Conservation (phyloP, 164 flowering plant species). For the Dillenia turbinata region DNA sequence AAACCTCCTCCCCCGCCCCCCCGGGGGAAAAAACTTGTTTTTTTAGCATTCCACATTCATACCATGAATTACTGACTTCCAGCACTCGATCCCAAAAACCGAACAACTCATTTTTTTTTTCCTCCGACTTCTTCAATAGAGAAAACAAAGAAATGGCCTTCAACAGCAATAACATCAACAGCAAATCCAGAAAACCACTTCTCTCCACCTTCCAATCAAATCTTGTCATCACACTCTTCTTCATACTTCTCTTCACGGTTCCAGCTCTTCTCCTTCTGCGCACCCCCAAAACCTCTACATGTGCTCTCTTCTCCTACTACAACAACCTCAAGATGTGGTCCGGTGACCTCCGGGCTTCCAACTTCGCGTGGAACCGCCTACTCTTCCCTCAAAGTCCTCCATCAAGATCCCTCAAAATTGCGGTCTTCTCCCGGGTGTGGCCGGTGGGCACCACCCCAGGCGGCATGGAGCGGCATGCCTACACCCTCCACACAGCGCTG, state of each 20-base stretch:
- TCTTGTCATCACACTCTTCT: constrained; percentile 57
- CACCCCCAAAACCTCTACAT: constrained; percentile 30
- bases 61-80: not conserved
- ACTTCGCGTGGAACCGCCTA: constrained; percentile 82
- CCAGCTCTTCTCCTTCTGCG: constrained; percentile 61
- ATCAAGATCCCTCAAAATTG: constrained; percentile 44
- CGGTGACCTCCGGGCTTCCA: constrained; percentile 65
- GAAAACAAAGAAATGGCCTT: constrained; percentile 23
- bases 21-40: too few species aligned
- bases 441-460: constrained; percentile 64
- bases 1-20: not conserved
- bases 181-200: constrained; percentile 31
- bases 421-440: constrained; percentile 93
- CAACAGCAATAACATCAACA: constrained; percentile 20
- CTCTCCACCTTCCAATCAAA: constrained; percentile 21
- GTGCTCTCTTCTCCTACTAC: constrained; percentile 17
- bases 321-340: constrained; percentile 29
- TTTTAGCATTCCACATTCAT: not conserved
- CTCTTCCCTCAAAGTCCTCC: constrained; percentile 23
- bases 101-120: constrained; percentile 3
- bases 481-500: constrained; percentile 57
- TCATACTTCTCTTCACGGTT: constrained; percentile 64
- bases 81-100: not conserved
- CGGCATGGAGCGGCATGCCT: constrained; percentile 96
- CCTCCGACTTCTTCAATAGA: not conserved